Evolutionary conservation across 306 rosid genomes (phyloP), one percentile per base, ranked within the genome.

Genomic region (Gynostemma pentaphyllum): DNA sequence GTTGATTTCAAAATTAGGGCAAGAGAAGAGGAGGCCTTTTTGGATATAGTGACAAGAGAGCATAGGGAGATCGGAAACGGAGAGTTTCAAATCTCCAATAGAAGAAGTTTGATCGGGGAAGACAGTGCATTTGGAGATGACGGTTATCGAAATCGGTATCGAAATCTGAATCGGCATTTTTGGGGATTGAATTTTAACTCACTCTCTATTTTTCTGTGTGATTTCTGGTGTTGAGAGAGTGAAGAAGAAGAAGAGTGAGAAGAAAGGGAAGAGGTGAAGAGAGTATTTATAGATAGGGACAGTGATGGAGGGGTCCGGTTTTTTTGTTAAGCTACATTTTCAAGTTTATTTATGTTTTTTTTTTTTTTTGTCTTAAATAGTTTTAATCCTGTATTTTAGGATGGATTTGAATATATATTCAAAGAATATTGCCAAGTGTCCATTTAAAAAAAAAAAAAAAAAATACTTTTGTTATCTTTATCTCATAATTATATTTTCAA

Each of bases 41-140:
- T 92, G 98, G 78, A 92, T 92, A 68, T 92, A 92, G 72, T 91
- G 95, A 62, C 96, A 83, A 11, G 97, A 91, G 6, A 90, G 80
- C 95, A 90, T 90, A 26, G 96, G 85, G 9, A 90, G 95, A 71
- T 90, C 97, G 13, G 97, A 90, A 57, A 90, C 90, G 18, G 96
- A 85, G 79, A 90, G 97, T 72, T 82, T 82, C 7, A 90, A 77
- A 72, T 78, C 75, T n/a, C 41, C 51, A 2, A 85, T 16, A 4
- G 76, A 27, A 28, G 96, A 90, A 1, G 53, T 77, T 14, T 63
- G 77, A 71, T 83, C 80, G 5, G 97, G 97, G 68, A 68, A 64
- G 10, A 92, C 77, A 2, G 74, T 82, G 78, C 81, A 79, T 52
- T 79, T 74, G 18, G 96, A 80, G 40, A 87, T 27, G 8, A 88